A percentile compares a stretch with the other conserved stretches of the same genome.
Conservation (phyloP, 129 eudicot genomes). For the Flaveria trinervia region DNA sequence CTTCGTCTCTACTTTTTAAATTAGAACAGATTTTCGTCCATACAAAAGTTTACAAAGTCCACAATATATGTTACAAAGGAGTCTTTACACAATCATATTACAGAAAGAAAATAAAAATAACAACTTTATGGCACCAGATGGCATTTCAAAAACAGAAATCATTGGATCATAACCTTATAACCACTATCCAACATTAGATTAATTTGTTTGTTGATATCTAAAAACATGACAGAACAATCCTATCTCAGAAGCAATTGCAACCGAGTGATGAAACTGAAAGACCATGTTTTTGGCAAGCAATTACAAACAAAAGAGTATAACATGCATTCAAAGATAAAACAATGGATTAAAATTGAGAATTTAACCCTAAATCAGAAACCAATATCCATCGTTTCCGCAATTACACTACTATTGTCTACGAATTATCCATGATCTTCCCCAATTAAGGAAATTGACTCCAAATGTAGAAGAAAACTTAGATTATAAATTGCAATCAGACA, state of each 20-base stretch:
- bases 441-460: background rate
- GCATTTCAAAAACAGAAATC: conserved; percentile 4
- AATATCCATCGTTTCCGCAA: background rate
- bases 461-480: background rate
- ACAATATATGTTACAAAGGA: too few relatives aligned
- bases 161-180: conserved; percentile 10
- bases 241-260: background rate
- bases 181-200: background rate
- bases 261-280: conserved; percentile 6
- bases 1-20: too few relatives aligned
- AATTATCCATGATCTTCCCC: background rate
- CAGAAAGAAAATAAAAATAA: conserved; percentile 3
- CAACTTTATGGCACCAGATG: conserved; percentile 10
- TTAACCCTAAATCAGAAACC: conserved; percentile 19
- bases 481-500: conserved; percentile 9
- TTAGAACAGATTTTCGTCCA: too few relatives aligned
- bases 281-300: background rate
- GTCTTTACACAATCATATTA: background rate
- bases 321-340: background rate
- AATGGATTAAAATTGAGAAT: background rate
- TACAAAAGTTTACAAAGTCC: background rate
- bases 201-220: background rate
- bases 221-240: conserved; percentile 3
- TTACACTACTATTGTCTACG: too few relatives aligned
- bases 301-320: background rate